Base-by-base conservation (phyloP, 305 asterid species). In the Salvia sclarea region DNA sequence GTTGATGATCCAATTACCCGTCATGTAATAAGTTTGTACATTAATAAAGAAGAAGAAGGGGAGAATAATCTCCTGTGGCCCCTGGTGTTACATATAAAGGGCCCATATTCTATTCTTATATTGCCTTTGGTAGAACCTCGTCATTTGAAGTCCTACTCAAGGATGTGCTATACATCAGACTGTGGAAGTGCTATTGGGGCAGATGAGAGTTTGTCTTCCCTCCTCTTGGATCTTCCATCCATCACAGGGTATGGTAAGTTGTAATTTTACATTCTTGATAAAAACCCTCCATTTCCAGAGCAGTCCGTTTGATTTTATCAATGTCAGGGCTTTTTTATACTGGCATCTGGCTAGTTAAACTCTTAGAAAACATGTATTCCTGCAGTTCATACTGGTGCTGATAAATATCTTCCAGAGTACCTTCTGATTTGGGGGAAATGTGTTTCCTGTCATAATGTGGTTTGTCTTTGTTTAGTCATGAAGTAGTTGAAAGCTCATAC, bases 161-260 rank as follows among this genome's bases (percentile, higher is more conserved):
- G 82, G 79, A 83, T 90, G 86, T 84, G 89, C 79, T 71, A 78
- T 71, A 78, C 78, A 57, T 70, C 94, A 57, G 96, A 85, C 71
- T 88, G 97, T 79, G 98, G 96, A 63, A 85, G 80, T 79, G 88
- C 88, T 66, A 77, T 87, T 68, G 94, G 90, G n/a, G 86, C 78
- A 55, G 92, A 87, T 77, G 95, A 87, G 66, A 86, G 75, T 80
- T 54, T 93, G 69, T 88, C 96, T 66, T 78, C 90, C 44, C 83
- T 93, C 66, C 82, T 93, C 50, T 84, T 91, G 59, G 87, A 86
- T 72, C 97, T 91, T 78, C 97, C 97, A 53, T 88, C 95, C 87
- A 87, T 93, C 89, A 93, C 98, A 83, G 98, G 97, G 98, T 93
- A 91, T 76, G 97, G 94, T 85, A 83, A 84, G 89, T 84, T 82